Conservation (phyloP, 768 basidiomycete genomes). For the Symmetrospora coprosmae region DNA sequence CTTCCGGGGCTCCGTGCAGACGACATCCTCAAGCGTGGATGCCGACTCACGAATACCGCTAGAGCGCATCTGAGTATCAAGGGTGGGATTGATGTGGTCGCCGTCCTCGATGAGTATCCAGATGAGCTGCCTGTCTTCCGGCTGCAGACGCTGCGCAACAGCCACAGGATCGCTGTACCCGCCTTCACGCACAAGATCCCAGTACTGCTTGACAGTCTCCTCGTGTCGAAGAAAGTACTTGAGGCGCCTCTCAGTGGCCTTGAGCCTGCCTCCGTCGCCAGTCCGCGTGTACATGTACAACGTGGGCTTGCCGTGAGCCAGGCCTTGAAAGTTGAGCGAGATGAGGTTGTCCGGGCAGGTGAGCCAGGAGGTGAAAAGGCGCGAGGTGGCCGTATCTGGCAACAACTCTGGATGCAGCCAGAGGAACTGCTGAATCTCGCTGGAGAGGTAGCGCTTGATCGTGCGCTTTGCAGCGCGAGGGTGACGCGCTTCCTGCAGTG, state of each 20-base stretch:
- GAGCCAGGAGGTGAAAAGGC: neutral
- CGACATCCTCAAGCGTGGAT: no score
- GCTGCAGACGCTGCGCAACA: no score
- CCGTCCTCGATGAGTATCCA: slow-evolving; percentile 3
- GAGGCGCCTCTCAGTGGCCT: neutral
- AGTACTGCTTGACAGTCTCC: neutral
- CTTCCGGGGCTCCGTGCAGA: no score
- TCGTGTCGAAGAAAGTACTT: neutral
- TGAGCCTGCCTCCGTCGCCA: neutral
- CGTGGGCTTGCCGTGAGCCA: neutral
- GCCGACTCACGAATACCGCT: neutral
- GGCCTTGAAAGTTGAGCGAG: neutral
- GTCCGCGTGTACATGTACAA: slow-evolving; percentile 13
- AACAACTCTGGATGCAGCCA: no score
- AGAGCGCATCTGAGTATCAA: neutral
- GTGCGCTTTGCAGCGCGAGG: no score
- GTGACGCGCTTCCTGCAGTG: no score
- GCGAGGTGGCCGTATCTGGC: neutral
- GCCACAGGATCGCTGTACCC: neutral
- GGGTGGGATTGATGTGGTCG: neutral
- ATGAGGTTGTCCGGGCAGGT: slow-evolving; percentile 4
- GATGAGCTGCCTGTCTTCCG: neutral
- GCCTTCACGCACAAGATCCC: neutral
- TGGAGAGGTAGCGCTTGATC: no score
- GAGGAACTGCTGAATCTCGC: no score